Conservation (phyloP, 148 eudicot species). For the Beta vulgaris region DNA sequence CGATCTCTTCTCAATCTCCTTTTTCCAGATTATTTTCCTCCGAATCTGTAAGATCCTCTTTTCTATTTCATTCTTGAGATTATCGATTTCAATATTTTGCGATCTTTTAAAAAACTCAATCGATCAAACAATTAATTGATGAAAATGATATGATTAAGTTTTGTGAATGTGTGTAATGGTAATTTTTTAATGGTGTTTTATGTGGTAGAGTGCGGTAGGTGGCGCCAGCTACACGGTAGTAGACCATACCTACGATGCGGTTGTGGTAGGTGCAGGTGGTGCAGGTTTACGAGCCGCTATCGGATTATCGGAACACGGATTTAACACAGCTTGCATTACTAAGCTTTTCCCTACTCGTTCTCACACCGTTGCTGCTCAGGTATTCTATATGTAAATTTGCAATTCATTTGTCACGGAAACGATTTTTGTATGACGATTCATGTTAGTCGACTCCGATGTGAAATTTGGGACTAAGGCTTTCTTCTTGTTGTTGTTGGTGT, state of each 20-base stretch:
- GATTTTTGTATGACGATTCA: too few relatives aligned
- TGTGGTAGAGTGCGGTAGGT: slow-evolving; percentile 30
- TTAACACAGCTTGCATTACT: slow-evolving; percentile 94
- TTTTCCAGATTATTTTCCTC: slow-evolving; percentile 62
- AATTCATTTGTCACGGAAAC: too few relatives aligned
- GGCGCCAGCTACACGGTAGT: slow-evolving; percentile 68
- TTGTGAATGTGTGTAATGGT: neutral
- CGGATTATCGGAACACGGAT: slow-evolving; percentile 96
- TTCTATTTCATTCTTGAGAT: neutral
- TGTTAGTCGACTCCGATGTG: too few relatives aligned
- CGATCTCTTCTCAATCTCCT: slow-evolving; percentile 35
- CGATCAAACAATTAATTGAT: neutral
- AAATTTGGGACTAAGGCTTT: too few relatives aligned
- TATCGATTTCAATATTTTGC: neutral
- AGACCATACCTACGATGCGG: slow-evolving; percentile 95
- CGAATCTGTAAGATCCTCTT: slow-evolving; percentile 42
- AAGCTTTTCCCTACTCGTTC: slow-evolving; percentile 99
- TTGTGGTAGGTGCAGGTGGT: slow-evolving; percentile 97
- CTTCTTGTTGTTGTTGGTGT: too few relatives aligned
- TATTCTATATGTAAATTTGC: too few relatives aligned
- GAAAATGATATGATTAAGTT: neutral
- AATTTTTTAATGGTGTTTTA: neutral
- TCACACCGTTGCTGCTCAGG: slow-evolving; percentile 99
- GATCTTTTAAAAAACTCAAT: slow-evolving; percentile 13
- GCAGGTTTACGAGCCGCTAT: slow-evolving; percentile 97